Conservation (phyloP, 768 basidiomycete species). For the Tricholoma furcatifolium region DNA sequence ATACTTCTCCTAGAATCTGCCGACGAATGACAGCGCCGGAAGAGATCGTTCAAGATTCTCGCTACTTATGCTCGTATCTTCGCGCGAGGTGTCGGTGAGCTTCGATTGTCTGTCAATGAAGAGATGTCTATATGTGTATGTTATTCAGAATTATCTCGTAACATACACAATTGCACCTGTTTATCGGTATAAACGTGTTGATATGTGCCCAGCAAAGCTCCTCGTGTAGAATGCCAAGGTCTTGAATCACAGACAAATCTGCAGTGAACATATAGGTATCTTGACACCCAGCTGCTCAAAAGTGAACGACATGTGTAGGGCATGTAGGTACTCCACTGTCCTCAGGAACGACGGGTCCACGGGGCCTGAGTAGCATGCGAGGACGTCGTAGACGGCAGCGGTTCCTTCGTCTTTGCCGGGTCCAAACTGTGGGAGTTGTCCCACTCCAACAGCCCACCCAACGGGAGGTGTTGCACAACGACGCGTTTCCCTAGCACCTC, state of each 20-base stretch:
- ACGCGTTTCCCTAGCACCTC: conserved; percentile 93
- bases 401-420: conserved; percentile 5
- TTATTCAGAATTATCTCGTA: conserved; percentile 7
- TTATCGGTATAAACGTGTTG: not conserved
- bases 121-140: not conserved
- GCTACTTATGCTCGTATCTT: conserved; percentile 3
- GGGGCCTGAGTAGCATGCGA: conserved; percentile 9
- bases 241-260: too few relatives aligned
- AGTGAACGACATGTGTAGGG: too few relatives aligned
- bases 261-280: too few relatives aligned
- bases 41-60: not conserved
- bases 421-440: conserved; percentile 17
- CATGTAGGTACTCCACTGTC: too few relatives aligned
- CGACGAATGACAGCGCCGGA: conserved; percentile 19
- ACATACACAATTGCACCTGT: not conserved
- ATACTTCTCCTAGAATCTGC: not conserved
- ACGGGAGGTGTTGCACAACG: conserved; percentile 92
- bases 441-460: conserved; percentile 83
- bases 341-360: conserved; percentile 6
- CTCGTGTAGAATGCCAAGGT: too few relatives aligned
- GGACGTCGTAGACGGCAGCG: not conserved
- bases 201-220: not conserved
- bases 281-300: too few relatives aligned
- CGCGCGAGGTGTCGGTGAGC: conserved; percentile 16
- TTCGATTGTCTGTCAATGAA: conserved; percentile 1